Evolutionary conservation across 2,329 filamentous ascomycete genomes (phyloP), one percentile per base, ranked within the genome.

Genomic region (Clarireedia hainanense): DNA sequence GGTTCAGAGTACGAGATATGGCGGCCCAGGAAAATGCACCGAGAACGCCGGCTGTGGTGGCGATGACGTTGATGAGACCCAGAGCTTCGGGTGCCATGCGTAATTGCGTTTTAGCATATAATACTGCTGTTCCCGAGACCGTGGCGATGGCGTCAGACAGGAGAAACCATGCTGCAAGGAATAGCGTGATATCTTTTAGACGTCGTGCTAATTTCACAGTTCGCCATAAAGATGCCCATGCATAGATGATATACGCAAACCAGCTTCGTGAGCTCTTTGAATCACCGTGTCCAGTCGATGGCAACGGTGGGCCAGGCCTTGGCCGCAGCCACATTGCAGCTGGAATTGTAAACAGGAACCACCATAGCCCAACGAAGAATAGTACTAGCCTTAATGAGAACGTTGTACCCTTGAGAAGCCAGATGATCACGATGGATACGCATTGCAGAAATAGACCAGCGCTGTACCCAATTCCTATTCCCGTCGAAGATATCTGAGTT

Each of bases 81-180:
- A 97, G 75, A 5, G 89, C 87, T 70, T 90, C 91, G 0, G 91
- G 86, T 56, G 86, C 81, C 92, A 99, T 97, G 61, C 88, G 82
- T 6, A 99, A 76, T 60, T 91, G 84, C 0, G 92, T 97, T 72
- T 96, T 96, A 37, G 91, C 94, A 70, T 96, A 99, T 14, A 99
- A 78, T 37, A 97, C 91, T 0, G 92, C 94, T 0, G 94, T 97
- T 14, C 91, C 92, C 34, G 88, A 92, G 0, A 95, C 92, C 0
- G 92, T 97, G 9, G 92, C 92, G 60, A 96, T 90, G 37, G 89
- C 90, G 67, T 99, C 92, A 6, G 89, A 95, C 3, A 99, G 80
- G 17, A 97, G 79, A 69, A 99, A 96, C 94, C 94, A 97, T 7
- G 89, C 91, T 3, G 81, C 81, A 9, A 97, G 79, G 69, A 92